A percentile compares a stretch with the other conserved stretches of the same genome.
Conservation (phyloP, 345 rosid genomes). For the Eucalyptus shirleyi region DNA sequence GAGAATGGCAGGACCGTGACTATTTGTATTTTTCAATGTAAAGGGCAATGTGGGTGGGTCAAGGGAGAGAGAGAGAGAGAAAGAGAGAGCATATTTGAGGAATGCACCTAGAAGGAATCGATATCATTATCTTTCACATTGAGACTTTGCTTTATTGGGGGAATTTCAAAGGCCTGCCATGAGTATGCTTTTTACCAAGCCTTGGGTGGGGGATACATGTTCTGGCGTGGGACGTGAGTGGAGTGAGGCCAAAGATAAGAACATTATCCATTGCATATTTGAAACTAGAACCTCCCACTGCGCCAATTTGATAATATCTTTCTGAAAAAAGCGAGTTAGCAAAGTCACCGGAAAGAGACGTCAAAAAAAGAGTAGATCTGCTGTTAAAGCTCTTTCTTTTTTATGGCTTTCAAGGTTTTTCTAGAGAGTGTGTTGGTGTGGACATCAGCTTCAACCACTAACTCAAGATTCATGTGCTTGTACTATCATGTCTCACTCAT, state of each 20-base stretch:
- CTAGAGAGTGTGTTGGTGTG: neutral
- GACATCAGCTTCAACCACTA: neutral
- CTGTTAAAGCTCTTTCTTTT: neutral
- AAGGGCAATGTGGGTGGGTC: neutral
- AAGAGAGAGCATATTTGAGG: neutral
- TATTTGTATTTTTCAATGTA: neutral
- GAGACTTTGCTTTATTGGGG: neutral
- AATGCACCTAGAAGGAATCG: neutral
- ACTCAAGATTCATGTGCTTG: neutral
- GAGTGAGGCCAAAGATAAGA: conserved; percentile 7
- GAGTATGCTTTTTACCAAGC: neutral
- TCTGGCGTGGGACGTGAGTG: neutral
- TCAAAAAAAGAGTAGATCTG: neutral
- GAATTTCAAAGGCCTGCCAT: conserved; percentile 7
- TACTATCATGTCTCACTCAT: neutral
- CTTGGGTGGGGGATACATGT: neutral
- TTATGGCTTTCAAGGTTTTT: neutral
- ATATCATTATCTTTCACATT: neutral
- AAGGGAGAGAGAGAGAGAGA: neutral
- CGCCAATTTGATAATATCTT: neutral
- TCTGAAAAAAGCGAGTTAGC: neutral
- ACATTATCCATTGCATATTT: neutral
- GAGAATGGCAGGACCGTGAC: neutral
- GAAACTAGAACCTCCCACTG: neutral
- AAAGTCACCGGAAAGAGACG: neutral